Conservation (phyloP, 2,329 filamentous ascomycete species). For the Paecilomyces sp. region DNA sequence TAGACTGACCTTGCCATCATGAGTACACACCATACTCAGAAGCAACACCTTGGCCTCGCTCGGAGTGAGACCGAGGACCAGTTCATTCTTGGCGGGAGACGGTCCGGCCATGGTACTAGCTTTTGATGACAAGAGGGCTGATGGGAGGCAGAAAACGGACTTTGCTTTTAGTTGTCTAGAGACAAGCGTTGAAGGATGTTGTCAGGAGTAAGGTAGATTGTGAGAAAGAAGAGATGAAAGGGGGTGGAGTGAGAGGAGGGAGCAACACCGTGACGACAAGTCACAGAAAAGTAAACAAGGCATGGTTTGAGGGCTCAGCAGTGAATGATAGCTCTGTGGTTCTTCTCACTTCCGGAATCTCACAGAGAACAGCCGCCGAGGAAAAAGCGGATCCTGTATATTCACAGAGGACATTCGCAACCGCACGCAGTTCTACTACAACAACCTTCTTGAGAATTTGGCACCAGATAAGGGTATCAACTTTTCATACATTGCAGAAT, state of each 20-base stretch:
- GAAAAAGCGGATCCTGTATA: background rate
- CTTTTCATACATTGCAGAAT: background rate
- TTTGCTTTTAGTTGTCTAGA: background rate
- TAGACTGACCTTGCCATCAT: constrained; percentile 4
- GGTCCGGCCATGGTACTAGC: background rate
- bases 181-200: background rate
- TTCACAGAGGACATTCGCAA: background rate
- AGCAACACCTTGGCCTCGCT: constrained; percentile 6
- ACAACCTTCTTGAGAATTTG: background rate
- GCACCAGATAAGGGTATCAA: background rate
- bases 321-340: background rate
- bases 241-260: constrained; percentile 2
- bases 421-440: background rate
- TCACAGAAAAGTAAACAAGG: background rate
- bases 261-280: background rate
- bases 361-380: background rate
- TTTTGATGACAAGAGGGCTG: background rate
- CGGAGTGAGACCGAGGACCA: background rate
- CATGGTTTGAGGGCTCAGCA: background rate
- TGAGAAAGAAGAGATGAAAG: constrained; percentile 2
- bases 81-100: background rate
- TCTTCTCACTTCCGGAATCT: background rate
- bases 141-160: background rate
- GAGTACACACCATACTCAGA: constrained; percentile 3
- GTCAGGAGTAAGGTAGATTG: background rate